Conservation (phyloP, 768 basidiomycete species). For the Boletus tomentosulus region DNA sequence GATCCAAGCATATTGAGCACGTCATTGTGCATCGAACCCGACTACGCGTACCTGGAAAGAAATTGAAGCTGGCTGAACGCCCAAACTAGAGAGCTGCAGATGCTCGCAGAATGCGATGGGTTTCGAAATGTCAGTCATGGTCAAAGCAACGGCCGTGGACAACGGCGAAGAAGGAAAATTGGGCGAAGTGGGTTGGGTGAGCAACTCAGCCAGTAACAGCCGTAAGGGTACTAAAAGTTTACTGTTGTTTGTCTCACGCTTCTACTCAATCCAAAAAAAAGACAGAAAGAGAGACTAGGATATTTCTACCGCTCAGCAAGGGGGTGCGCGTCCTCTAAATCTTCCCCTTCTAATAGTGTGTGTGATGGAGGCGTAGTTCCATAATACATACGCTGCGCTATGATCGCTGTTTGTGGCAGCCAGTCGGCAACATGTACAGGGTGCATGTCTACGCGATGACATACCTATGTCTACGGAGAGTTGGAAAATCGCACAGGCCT, state of each 20-base stretch:
- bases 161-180: conserved; percentile 11
- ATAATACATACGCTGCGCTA: conserved; percentile 70
- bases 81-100: conserved; percentile 90
- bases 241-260: conserved; percentile 28
- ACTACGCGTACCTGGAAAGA: conserved; percentile 80
- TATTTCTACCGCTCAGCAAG: conserved; percentile 52
- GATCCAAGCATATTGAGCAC: conserved; percentile 15
- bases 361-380: conserved; percentile 63
- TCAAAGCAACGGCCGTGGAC: conserved; percentile 13
- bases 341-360: conserved; percentile 47
- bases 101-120: conserved; percentile 90
- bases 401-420: conserved; percentile 49
- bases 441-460: conserved; percentile 24
- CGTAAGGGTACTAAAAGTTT: conserved; percentile 26
- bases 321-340: conserved; percentile 71
- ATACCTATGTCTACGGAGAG: conserved; percentile 72
- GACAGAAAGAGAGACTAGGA: neutral
- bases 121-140: conserved; percentile 42
- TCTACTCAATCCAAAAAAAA: neutral
- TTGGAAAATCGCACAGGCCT: conserved; percentile 80
- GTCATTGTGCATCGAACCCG: conserved; percentile 17
- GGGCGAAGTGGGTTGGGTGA: conserved; percentile 20
- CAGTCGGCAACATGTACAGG: conserved; percentile 7
- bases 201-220: conserved; percentile 6
- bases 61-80: conserved; percentile 94